Evolutionary conservation across 2,329 filamentous ascomycete species (phyloP), one percentile per base, ranked within the genome.

Genomic region (Cryphonectria radicalis): DNA sequence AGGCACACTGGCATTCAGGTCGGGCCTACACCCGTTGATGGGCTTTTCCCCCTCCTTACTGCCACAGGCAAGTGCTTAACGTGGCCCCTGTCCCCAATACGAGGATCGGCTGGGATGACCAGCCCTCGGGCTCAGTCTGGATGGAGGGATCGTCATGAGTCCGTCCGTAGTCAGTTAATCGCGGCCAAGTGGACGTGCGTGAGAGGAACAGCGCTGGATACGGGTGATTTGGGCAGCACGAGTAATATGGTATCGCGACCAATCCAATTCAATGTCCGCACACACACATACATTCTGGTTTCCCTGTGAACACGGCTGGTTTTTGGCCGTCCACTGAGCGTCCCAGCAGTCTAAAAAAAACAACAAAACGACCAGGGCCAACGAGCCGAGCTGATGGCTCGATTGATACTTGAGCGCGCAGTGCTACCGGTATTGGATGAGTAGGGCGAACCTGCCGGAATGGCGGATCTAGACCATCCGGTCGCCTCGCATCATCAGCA

Each of bases 11-110:
- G 19, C 19, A 25, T 35, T 0, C 25, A 63, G 59, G 28, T 50
- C 7, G 43, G n/a, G 8, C 35, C 11, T 50, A 17, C 63, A 43
- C 43, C 50, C 28, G 42, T 22, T 17, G n/a, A 40, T 25, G 59
- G 59, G 19, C 25, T 63, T 50, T 43, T 22, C 7, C 22, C 17
- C n/a, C 4, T 22, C 17, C 4, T 50, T 37, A 32, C 57, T 70
- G 43, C 43, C 66, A 37, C 43, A 37, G 69, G 67, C 71, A 69
- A 71, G 71, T 73, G 71, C 66, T 66, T 63, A 40, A 64, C 62
- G n/a, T 11, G 62, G 37, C 22, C 28, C n/a, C 14, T 42, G 5
- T 17, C 19, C 1, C 5, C 22, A 19, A 19, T 17, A 13, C 25
- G 28, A 35, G 28, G 40, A 53, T 8, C 4, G 43, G 43, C 22